These are phyloP conservation scores for Theileria orientalis DNA, from an alignment of 169 alveolate genomes.

Conservation along the genomic window DNA sequence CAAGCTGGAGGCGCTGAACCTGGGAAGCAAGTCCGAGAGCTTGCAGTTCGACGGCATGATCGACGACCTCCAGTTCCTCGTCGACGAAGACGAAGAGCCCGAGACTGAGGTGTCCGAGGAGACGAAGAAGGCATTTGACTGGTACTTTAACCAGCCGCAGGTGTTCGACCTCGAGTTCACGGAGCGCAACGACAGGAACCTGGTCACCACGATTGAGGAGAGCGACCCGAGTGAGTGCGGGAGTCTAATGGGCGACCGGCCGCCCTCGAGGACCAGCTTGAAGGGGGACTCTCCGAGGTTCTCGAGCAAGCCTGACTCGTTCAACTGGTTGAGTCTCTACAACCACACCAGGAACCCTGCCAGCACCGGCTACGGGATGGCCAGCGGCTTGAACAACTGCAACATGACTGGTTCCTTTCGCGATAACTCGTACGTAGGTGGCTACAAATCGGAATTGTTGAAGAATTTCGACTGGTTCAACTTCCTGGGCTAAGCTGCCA, in stretches of 20 bases:
- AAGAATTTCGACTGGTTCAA: too few relatives aligned
- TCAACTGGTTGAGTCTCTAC: too few relatives aligned
- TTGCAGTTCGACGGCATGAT: constrained; percentile 21
- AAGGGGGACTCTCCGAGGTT: background rate
- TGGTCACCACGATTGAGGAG: background rate
- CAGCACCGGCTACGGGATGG: too few relatives aligned
- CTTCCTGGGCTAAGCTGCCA: too few relatives aligned
- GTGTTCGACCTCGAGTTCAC: background rate
- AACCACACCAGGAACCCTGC: too few relatives aligned
- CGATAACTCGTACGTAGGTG: too few relatives aligned
- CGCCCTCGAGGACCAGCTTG: background rate
- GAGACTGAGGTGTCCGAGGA: constrained; percentile 11
- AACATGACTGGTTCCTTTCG: too few relatives aligned
- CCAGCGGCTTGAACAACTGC: too few relatives aligned
- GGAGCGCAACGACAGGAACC: background rate
- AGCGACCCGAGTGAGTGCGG: background rate
- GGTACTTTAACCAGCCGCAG: constrained; percentile 49
- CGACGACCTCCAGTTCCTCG: constrained; percentile 34
- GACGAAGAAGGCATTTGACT: constrained; percentile 44
- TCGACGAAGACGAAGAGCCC: constrained; percentile 16
- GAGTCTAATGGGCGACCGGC: background rate
- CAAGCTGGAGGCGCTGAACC: constrained; percentile 3
- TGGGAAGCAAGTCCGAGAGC: constrained; percentile 12
- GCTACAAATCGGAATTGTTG: too few relatives aligned
- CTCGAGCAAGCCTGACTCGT: background rate